Percentiles rank a stretch among this genome's conserved stretches.
Evolutionary conservation across 164 flowering plant species (phyloP).

Genomic region (Warburgia ugandensis): DNA sequence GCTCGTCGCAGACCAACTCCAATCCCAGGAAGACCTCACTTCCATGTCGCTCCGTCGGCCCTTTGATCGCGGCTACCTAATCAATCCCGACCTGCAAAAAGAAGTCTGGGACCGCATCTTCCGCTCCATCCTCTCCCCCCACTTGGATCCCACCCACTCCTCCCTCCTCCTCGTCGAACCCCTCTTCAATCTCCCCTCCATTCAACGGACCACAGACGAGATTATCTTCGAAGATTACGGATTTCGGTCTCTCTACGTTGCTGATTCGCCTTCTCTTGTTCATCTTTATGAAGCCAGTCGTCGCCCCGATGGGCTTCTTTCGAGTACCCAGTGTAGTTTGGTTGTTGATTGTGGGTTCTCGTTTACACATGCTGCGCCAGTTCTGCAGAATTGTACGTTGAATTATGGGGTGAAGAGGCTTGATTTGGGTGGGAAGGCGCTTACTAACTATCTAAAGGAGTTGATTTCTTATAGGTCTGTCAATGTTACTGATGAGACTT

Average conservation of each 20-base stretch:
- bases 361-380: slow-evolving; percentile 88
- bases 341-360: slow-evolving; percentile 92
- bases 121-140: slow-evolving; percentile 50
- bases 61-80: slow-evolving; percentile 86
- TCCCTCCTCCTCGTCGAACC: slow-evolving; percentile 74
- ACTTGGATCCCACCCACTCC: slow-evolving; percentile 38
- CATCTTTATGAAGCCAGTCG: slow-evolving; percentile 80
- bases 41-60: slow-evolving; percentile 95
- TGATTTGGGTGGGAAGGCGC: slow-evolving; percentile 93
- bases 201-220: slow-evolving; percentile 57
- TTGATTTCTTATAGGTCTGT: slow-evolving; percentile 68
- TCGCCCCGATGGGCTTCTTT: slow-evolving; percentile 39
- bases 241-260: slow-evolving; percentile 56
- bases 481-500: slow-evolving; percentile 95
- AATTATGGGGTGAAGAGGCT: slow-evolving; percentile 81
- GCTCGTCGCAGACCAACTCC: no score
- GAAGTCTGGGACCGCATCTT: slow-evolving; percentile 86
- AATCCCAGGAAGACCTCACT: no score
- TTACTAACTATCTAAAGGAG: slow-evolving; percentile 91
- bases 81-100: slow-evolving; percentile 84
- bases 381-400: no score
- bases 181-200: slow-evolving; percentile 64
- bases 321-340: slow-evolving; percentile 64
- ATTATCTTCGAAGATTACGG: slow-evolving; percentile 85
- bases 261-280: slow-evolving; percentile 69